Percentiles rank a stretch among this genome's conserved stretches.
Evolutionary conservation across 768 basidiomycete genomes (phyloP).

Genomic region (Psilocybe sp.): DNA sequence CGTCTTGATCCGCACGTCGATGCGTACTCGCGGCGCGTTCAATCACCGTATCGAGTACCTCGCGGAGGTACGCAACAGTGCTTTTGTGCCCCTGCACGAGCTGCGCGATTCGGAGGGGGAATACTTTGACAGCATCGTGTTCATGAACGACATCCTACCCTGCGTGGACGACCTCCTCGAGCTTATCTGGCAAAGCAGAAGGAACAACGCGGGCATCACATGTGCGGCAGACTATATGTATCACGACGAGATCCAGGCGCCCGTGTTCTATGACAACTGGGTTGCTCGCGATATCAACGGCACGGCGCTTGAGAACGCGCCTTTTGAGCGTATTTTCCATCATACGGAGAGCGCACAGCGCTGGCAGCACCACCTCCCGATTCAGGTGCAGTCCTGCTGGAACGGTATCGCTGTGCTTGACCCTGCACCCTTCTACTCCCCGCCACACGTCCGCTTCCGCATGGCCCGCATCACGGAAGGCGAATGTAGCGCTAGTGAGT

Average conservation of each 20-base stretch:
- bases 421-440: slow-evolving; percentile 91
- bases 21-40: slow-evolving; percentile 91
- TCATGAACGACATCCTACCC: slow-evolving; percentile 99
- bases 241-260: slow-evolving; percentile 89
- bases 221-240: slow-evolving; percentile 99
- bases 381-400: slow-evolving; percentile 99
- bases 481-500: slow-evolving; percentile 95
- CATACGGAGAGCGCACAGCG: slow-evolving; percentile 70
- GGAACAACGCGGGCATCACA: slow-evolving; percentile 96
- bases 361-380: slow-evolving; percentile 89
- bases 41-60: slow-evolving; percentile 99
- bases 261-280: slow-evolving; percentile 99
- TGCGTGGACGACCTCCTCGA: slow-evolving; percentile 98
- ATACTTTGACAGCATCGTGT: slow-evolving; percentile 93
- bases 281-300: slow-evolving; percentile 98
- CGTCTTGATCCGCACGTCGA: slow-evolving; percentile 89
- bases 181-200: slow-evolving; percentile 91
- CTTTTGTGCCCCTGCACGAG: slow-evolving; percentile 93
- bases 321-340: slow-evolving; percentile 93
- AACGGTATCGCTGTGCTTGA: slow-evolving; percentile 96
- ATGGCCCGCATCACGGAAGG: slow-evolving; percentile 89
- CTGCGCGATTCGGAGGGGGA: slow-evolving; percentile 89
- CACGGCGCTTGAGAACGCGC: slow-evolving; percentile 96
- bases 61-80: slow-evolving; percentile 99
- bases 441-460: slow-evolving; percentile 89